phyloP scores from a whole-genome alignment of 108 stramenopile species.

The Cyclotella sp. region DNA sequence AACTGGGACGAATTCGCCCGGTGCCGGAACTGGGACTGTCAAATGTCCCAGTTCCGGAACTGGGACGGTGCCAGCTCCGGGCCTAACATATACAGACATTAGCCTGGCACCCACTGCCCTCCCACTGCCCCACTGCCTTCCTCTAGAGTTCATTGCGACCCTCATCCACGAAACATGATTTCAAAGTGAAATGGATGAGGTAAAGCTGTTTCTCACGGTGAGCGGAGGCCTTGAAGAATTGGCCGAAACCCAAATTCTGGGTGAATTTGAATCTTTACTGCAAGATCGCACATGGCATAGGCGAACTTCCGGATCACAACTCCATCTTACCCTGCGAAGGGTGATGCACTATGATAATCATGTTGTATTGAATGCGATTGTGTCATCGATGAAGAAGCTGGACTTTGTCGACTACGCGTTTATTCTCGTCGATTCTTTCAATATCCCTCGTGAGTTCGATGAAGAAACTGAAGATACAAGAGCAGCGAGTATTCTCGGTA shows the following conservation, averaged over 20 bases:
- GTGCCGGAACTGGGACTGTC: too few species aligned
- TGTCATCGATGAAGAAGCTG: slow-evolving; percentile 8
- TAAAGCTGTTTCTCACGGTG: slow-evolving; percentile 24
- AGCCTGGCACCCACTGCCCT: too few species aligned
- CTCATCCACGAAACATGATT: too few species aligned
- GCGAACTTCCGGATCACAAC: slow-evolving; percentile 52
- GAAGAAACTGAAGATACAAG: not conserved
- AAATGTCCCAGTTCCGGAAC: too few species aligned
- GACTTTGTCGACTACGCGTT: slow-evolving; percentile 54
- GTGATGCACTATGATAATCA: not conserved
- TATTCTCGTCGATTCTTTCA: slow-evolving; percentile 21
- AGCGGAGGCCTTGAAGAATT: slow-evolving; percentile 59
- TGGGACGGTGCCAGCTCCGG: too few species aligned
- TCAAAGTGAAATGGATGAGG: not conserved
- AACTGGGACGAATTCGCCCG: too few species aligned
- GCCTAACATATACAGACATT: too few species aligned
- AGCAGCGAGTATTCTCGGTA: not conserved
- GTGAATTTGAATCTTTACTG: not conserved
- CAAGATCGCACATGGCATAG: slow-evolving; percentile 13
- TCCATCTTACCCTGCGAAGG: slow-evolving; percentile 16
- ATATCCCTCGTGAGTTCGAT: not conserved
- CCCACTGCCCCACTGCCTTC: too few species aligned
- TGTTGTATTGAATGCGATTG: not conserved
- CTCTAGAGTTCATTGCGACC: too few species aligned
- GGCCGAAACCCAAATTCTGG: slow-evolving; percentile 39